Evolutionary conservation across 2,329 filamentous ascomycete species (phyloP), one percentile per base, ranked within the genome.

Genomic region (Bipolaris oryzae): DNA sequence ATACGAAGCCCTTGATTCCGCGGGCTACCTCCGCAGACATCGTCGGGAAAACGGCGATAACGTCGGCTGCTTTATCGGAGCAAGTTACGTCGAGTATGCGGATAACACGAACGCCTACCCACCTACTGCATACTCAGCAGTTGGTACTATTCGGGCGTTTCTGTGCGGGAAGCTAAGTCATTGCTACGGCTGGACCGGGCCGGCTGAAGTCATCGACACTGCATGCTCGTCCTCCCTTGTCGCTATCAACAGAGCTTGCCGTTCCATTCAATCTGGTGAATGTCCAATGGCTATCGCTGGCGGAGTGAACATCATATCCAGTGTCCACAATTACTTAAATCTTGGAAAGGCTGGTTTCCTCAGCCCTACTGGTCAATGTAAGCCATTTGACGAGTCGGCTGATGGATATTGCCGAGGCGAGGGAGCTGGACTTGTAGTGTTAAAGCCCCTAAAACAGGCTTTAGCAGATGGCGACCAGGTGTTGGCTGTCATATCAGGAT

Each of bases 1-100:
- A 0, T 74, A 69, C 35, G 68, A 77, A 58, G 74, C 76, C 2
- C 53, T 84, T 2, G 76, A 78, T 45, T 71, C 67, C 33, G 66
- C 60, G 7, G 73, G 72, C 2, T 67, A 59, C 52, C 58, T 57
- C 46, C 58, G 49, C 34, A 62, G 20, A 33, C 55, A 55, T 33
- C 39, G 9, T 41, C 50, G 35, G 13, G 50, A 42, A 43, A 34
- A 21, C n/a, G 68, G 23, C 53, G 63, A 55, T 23, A 46, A 50
- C 20, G 67, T 74, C n/a, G 75, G 73, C 1, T 71, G 68, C 44
- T 77, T 69, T 41, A 61, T 77, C 7, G 75, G 74, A 13, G 65
- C 66, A 7, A 66, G 68, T 7, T 70, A 68, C 5, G 54, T 62
- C 5, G 74, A 77, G 42, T 77, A 77, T 39, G 55, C 62, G 13